Percentiles rank a stretch among this genome's conserved stretches.
phyloP scores from a whole-genome alignment of 2,329 filamentous ascomycete species.

The Hypomyces perniciosus region DNA sequence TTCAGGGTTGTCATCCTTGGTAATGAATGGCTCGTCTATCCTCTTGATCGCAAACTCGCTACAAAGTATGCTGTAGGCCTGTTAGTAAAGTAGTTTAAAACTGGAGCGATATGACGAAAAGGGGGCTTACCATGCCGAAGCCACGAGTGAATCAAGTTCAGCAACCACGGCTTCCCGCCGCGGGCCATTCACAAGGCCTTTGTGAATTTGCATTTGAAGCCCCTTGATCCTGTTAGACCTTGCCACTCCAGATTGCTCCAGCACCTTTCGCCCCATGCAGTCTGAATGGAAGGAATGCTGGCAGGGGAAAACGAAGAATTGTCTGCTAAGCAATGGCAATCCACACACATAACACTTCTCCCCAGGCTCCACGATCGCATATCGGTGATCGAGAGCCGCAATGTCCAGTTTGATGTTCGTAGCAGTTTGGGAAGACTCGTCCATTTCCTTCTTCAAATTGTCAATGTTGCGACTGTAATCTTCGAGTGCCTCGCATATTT shows the following conservation, averaged over 20 bases:
- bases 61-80: conserved; percentile 67
- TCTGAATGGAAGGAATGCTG: conserved; percentile 98
- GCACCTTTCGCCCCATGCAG: conserved; percentile 78
- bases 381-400: conserved; percentile 74
- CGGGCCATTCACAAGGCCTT: conserved; percentile 61
- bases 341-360: conserved; percentile 89
- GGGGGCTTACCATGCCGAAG: conserved; percentile 68
- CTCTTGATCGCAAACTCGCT: conserved; percentile 91
- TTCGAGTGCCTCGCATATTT: conserved; percentile 90
- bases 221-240: conserved; percentile 77
- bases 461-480: conserved; percentile 92
- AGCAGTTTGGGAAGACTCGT: conserved; percentile 83
- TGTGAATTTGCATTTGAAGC: conserved; percentile 75
- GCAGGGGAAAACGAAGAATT: conserved; percentile 98
- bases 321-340: conserved; percentile 76
- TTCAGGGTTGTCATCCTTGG: conserved; percentile 61
- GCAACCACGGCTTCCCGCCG: conserved; percentile 77
- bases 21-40: conserved; percentile 89
- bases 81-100: conserved; percentile 2
- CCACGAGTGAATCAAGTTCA: conserved; percentile 88
- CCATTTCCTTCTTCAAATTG: conserved; percentile 84
- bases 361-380: conserved; percentile 93
- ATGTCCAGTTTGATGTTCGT: conserved; percentile 89
- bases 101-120: neutral
- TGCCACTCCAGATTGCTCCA: conserved; percentile 71